phyloP scores from a whole-genome alignment of 768 basidiomycete species.

The Russula abietina region DNA sequence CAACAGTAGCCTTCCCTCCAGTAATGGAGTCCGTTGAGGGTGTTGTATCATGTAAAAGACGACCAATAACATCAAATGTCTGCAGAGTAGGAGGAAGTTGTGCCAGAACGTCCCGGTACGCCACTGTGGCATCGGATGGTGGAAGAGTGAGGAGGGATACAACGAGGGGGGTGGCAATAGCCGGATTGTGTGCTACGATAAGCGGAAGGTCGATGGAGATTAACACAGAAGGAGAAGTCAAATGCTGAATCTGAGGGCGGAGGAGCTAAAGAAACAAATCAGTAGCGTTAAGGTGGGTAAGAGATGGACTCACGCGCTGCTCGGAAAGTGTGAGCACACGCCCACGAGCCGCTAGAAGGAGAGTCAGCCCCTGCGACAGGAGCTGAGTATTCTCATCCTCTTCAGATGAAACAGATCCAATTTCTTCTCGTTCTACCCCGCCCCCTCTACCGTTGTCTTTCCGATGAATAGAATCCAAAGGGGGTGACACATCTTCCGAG shows the following conservation, averaged over 20 bases:
- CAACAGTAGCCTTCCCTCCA: constrained; percentile 51
- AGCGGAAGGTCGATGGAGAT: constrained; percentile 62
- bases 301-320: constrained; percentile 50
- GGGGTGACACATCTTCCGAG: neutral
- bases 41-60: constrained; percentile 58
- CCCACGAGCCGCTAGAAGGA: constrained; percentile 62
- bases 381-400: constrained; percentile 53
- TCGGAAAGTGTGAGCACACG: constrained; percentile 70
- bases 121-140: constrained; percentile 32
- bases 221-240: constrained; percentile 47
- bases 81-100: constrained; percentile 66
- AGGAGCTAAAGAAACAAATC: constrained; percentile 38
- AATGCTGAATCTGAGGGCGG: constrained; percentile 41
- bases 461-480: neutral
- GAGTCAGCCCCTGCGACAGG: constrained; percentile 57
- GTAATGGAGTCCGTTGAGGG: constrained; percentile 37
- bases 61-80: constrained; percentile 67
- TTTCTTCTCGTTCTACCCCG: neutral
- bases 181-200: constrained; percentile 62
- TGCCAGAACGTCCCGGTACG: constrained; percentile 58
- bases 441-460: neutral
- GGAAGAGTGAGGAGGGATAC: constrained; percentile 48
- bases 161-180: constrained; percentile 62
- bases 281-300: neutral
- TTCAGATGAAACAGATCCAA: constrained; percentile 37